These are phyloP conservation scores for Penicillium frequentans DNA, from an alignment of 2,329 filamentous ascomycete species.

Conservation along the genomic window DNA sequence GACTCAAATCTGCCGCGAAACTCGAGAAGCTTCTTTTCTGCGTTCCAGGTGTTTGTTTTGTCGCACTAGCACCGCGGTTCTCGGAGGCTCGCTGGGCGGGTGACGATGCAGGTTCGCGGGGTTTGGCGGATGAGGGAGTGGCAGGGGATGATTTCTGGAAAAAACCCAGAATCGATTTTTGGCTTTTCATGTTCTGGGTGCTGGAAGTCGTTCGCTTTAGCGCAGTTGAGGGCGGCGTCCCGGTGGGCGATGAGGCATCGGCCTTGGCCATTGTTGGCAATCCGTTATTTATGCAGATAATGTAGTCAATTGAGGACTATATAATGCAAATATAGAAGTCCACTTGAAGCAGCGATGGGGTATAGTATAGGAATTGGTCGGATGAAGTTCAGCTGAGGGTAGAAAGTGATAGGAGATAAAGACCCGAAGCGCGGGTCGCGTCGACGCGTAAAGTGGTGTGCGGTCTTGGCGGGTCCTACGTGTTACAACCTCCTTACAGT, in stretches of 20 bases:
- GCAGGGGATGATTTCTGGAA: slow-evolving; percentile 63
- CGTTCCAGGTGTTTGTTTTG: slow-evolving; percentile 45
- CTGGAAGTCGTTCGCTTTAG: slow-evolving; percentile 44
- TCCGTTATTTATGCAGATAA: neutral
- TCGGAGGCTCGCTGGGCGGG: slow-evolving; percentile 37
- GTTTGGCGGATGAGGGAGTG: slow-evolving; percentile 35
- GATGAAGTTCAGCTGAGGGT: slow-evolving; percentile 2
- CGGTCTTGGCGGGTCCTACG: slow-evolving; percentile 5
- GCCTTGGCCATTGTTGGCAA: slow-evolving; percentile 38
- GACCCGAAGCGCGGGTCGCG: slow-evolving; percentile 26
- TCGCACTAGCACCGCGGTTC: slow-evolving; percentile 24
- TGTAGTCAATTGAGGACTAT: neutral
- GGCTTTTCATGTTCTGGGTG: slow-evolving; percentile 56
- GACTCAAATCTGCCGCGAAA: slow-evolving; percentile 59
- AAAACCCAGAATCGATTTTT: slow-evolving; percentile 75
- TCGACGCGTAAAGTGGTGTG: slow-evolving; percentile 41
- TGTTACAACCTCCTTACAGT: neutral
- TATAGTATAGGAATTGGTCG: neutral
- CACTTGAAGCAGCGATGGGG: neutral
- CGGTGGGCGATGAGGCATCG: slow-evolving; percentile 36
- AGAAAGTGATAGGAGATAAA: slow-evolving; percentile 19
- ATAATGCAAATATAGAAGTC: neutral
- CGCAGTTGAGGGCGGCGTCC: slow-evolving; percentile 36
- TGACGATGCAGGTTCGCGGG: slow-evolving; percentile 37
- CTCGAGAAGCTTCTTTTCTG: slow-evolving; percentile 44